Percentiles rank a stretch among this genome's conserved stretches.
These are phyloP conservation scores for Hyparrhenia diplandra DNA, from an alignment of 176 grass and related monocot species.

Conservation along the genomic window DNA sequence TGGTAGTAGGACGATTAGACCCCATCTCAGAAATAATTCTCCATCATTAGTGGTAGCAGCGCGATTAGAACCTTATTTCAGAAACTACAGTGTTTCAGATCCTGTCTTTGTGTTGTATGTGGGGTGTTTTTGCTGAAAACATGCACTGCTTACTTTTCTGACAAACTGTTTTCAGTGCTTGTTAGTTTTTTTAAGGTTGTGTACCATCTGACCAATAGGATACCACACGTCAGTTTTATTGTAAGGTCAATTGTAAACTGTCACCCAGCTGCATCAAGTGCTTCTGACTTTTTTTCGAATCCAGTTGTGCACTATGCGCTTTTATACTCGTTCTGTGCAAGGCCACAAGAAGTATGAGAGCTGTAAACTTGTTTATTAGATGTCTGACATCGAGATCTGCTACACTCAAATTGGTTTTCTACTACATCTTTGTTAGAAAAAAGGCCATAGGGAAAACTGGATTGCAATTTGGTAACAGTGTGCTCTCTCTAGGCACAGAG, in stretches of 20 bases:
- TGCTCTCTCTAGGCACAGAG: background rate
- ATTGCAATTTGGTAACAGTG: background rate
- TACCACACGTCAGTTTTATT: background rate
- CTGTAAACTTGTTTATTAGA: conserved; percentile 2
- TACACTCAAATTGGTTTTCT: background rate
- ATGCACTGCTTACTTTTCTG: background rate
- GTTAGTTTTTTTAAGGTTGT: background rate
- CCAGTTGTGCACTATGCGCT: conserved; percentile 17
- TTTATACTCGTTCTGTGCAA: conserved; percentile 5
- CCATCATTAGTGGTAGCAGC: background rate
- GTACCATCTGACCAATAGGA: background rate
- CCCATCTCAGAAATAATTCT: background rate
- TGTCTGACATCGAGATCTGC: conserved; percentile 13
- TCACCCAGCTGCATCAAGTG: background rate
- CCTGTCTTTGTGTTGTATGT: too few species aligned
- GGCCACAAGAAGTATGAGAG: conserved; percentile 5
- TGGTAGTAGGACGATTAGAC: conserved; percentile 26
- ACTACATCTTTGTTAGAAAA: background rate
- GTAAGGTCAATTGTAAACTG: conserved; percentile 20
- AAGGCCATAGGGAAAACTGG: background rate
- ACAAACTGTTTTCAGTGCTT: background rate
- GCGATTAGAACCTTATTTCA: background rate
- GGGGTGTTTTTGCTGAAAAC: background rate
- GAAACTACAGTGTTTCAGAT: background rate
- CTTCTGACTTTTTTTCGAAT: conserved; percentile 18